Conservation (phyloP, 768 basidiomycete genomes). For the Lactifluus volemus region DNA sequence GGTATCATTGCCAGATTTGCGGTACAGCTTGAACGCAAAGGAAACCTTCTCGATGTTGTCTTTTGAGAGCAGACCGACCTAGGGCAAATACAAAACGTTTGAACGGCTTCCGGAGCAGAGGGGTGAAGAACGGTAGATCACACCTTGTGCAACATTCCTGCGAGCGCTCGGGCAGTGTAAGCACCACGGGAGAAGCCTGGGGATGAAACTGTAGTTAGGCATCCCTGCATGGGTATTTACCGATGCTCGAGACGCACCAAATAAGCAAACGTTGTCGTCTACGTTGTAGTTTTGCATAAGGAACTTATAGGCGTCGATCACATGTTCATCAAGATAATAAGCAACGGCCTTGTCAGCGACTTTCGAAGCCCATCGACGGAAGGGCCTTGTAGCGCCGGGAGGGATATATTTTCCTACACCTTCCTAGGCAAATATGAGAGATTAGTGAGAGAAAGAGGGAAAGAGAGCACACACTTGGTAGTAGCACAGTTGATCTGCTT, state of each 20-base stretch:
- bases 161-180: conserved; percentile 62
- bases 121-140: conserved; percentile 24
- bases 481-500: conserved; percentile 37
- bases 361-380: conserved; percentile 49
- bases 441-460: too few species aligned
- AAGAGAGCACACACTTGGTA: conserved; percentile 46
- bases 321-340: conserved; percentile 67
- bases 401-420: conserved; percentile 44
- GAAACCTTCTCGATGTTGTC: conserved; percentile 62
- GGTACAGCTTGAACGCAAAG: conserved; percentile 73
- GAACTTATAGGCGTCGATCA: conserved; percentile 67
- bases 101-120: not conserved
- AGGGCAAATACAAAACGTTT: not conserved
- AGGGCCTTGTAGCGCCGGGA: conserved; percentile 46
- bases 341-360: conserved; percentile 62
- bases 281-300: conserved; percentile 66
- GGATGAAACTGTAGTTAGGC: conserved; percentile 1
- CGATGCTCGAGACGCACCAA: conserved; percentile 36
- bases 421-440: too few species aligned
- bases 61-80: conserved; percentile 49
- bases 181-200: conserved; percentile 71
- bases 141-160: conserved; percentile 60
- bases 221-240: conserved; percentile 8
- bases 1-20: conserved; percentile 38
- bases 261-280: conserved; percentile 69